Evolutionary conservation across 1,139 yeast species (phyloP).

Genomic region (Taphrina wiesneri): DNA sequence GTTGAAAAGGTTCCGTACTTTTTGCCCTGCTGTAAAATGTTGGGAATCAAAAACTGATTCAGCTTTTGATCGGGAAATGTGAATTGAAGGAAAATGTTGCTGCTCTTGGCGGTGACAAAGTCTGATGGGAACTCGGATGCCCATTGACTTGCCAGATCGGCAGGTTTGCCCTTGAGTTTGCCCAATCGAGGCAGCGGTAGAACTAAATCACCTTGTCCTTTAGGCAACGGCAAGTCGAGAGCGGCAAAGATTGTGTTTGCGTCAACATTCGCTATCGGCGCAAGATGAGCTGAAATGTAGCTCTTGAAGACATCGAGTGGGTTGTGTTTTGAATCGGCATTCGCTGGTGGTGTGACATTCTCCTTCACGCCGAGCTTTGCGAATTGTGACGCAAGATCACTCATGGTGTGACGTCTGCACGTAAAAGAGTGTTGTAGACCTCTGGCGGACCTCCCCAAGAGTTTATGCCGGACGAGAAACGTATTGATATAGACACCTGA

Average conservation of each 20-base stretch:
- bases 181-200: constrained; percentile 92
- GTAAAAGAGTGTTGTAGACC: not conserved
- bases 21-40: constrained; percentile 60
- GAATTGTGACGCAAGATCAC: constrained; percentile 12
- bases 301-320: constrained; percentile 83
- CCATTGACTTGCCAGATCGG: constrained; percentile 82
- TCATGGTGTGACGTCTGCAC: not conserved
- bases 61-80: constrained; percentile 69
- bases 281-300: constrained; percentile 77
- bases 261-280: constrained; percentile 71
- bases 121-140: constrained; percentile 49
- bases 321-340: constrained; percentile 70
- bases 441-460: not conserved
- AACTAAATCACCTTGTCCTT: constrained; percentile 82
- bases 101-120: constrained; percentile 52
- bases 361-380: constrained; percentile 22
- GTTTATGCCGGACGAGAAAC: not conserved
- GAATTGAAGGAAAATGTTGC: constrained; percentile 91
- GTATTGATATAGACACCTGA: not conserved
- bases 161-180: constrained; percentile 81
- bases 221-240: constrained; percentile 71
- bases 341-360: constrained; percentile 44
- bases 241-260: constrained; percentile 73
- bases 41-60: constrained; percentile 68
- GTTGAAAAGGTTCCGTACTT: constrained; percentile 74